These are phyloP conservation scores for Plectranthus barbatus DNA, from an alignment of 257 asterid genomes.

Conservation along the genomic window DNA sequence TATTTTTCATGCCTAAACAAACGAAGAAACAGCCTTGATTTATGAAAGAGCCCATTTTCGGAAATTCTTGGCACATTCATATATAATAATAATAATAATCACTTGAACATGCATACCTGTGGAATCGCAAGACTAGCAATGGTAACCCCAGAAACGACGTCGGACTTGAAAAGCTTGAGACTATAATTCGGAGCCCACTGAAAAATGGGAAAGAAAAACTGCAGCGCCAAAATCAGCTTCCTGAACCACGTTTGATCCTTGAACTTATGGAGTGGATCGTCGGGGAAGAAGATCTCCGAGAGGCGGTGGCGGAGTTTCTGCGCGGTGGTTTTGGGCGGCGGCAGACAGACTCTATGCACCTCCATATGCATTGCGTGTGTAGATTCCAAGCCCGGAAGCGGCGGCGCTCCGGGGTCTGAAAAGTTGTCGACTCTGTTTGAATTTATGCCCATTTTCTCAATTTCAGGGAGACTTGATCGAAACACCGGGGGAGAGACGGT, in stretches of 20 bases:
- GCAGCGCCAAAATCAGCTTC: conserved; percentile 49
- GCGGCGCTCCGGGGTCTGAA: conserved; percentile 20
- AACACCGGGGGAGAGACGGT: too few species aligned
- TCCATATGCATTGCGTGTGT: conserved; percentile 16
- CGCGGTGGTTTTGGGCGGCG: conserved; percentile 53
- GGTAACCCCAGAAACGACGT: conserved; percentile 71
- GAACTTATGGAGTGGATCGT: conserved; percentile 77
- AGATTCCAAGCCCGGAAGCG: conserved; percentile 13
- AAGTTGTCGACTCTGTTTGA: conserved; percentile 51
- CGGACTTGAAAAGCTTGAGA: conserved; percentile 44
- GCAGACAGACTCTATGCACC: conserved; percentile 61
- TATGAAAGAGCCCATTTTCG: not conserved
- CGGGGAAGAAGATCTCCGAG: conserved; percentile 81
- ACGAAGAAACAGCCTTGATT: not conserved
- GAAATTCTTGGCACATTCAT: too few species aligned
- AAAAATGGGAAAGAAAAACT: conserved; percentile 67
- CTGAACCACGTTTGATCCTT: conserved; percentile 54
- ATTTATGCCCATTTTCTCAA: conserved; percentile 32
- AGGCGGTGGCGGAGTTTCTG: conserved; percentile 64
- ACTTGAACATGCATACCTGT: conserved; percentile 30
- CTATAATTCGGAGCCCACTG: conserved; percentile 72
- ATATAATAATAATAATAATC: too few species aligned
- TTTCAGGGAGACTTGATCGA: too few species aligned
- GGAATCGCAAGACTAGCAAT: conserved; percentile 90
- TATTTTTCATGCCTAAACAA: not conserved